Conservation (phyloP, 2,329 filamentous ascomycete species). For the Colletotrichum siamense region DNA sequence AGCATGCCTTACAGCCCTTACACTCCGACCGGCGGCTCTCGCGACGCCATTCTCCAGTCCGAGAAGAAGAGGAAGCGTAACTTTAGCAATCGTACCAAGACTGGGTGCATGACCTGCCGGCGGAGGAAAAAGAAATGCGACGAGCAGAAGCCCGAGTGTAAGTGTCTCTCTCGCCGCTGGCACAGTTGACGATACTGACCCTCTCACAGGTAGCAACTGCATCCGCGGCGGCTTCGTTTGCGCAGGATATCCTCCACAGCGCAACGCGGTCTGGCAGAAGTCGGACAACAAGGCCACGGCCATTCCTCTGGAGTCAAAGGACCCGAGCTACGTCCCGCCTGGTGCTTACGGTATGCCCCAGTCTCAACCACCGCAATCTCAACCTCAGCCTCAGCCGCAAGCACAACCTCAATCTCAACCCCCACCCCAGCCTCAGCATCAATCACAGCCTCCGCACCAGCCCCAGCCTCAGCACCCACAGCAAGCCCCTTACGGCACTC, state of each 20-base stretch:
- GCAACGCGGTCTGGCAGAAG: slow-evolving; percentile 77
- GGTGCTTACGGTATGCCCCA: slow-evolving; percentile 68
- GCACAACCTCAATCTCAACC: slow-evolving; percentile 33
- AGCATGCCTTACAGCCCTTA: slow-evolving; percentile 47
- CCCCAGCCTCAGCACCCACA: neutral
- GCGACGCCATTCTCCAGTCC: slow-evolving; percentile 57
- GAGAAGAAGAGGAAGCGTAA: slow-evolving; percentile 78
- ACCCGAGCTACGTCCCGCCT: slow-evolving; percentile 66
- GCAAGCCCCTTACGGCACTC: slow-evolving; percentile 35
- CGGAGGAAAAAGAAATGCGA: slow-evolving; percentile 98
- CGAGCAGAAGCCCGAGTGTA: slow-evolving; percentile 91
- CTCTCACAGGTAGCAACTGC: slow-evolving; percentile 79
- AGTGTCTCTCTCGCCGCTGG: slow-evolving; percentile 39
- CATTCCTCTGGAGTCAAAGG: slow-evolving; percentile 84
- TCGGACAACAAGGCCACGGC: slow-evolving; percentile 71
- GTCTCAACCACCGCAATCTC: slow-evolving; percentile 26
- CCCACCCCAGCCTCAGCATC: slow-evolving; percentile 26
- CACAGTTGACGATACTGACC: slow-evolving; percentile 4
- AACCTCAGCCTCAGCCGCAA: slow-evolving; percentile 20
- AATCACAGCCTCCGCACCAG: slow-evolving; percentile 27
- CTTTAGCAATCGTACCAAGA: slow-evolving; percentile 96
- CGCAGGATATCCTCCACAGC: slow-evolving; percentile 85
- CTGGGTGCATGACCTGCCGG: slow-evolving; percentile 90
- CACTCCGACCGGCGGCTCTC: slow-evolving; percentile 42
- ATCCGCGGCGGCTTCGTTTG: slow-evolving; percentile 88